These are phyloP conservation scores for Mucor sp. DNA, from an alignment of 371 early-diverging fungal genomes.

Conservation along the genomic window DNA sequence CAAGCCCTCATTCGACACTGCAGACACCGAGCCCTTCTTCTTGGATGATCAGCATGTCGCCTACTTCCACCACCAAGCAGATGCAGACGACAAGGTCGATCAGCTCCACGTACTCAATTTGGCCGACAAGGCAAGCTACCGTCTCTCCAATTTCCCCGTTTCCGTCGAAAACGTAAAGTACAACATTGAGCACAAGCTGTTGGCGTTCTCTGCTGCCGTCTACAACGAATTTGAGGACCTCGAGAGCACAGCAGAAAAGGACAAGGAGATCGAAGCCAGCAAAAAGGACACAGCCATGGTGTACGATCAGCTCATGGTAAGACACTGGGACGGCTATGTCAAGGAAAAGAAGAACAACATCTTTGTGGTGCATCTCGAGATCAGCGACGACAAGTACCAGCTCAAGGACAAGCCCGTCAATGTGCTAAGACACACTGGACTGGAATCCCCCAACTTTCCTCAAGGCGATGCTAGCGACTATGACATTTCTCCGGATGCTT, in stretches of 20 bases:
- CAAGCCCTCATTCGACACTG: constrained; percentile 34
- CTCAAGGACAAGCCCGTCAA: constrained; percentile 47
- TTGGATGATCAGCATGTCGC: constrained; percentile 55
- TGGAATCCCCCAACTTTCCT: constrained; percentile 62
- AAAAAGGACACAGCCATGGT: constrained; percentile 57
- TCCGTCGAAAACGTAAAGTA: constrained; percentile 50
- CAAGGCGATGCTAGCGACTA: constrained; percentile 64
- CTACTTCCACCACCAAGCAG: constrained; percentile 39
- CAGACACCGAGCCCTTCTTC: constrained; percentile 57
- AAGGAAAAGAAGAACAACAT: constrained; percentile 60
- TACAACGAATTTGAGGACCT: constrained; percentile 46
- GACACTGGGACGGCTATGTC: constrained; percentile 72
- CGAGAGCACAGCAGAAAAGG: constrained; percentile 44
- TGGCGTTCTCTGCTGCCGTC: constrained; percentile 61
- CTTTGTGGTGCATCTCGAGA: constrained; percentile 50
- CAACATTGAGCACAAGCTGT: constrained; percentile 39
- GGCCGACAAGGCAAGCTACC: constrained; percentile 38
- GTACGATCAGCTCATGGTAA: constrained; percentile 67
- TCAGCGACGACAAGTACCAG: constrained; percentile 29
- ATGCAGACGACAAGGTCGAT: constrained; percentile 16
- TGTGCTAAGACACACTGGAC: constrained; percentile 47
- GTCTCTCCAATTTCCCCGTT: constrained; percentile 53
- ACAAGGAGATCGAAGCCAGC: constrained; percentile 38
- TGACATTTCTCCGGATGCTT: constrained; percentile 67
- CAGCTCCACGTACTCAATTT: constrained; percentile 52